A percentile compares a stretch with the other conserved stretches of the same genome.
Conservation (phyloP, 768 basidiomycete genomes). For the Pleurotus cornucopiae region DNA sequence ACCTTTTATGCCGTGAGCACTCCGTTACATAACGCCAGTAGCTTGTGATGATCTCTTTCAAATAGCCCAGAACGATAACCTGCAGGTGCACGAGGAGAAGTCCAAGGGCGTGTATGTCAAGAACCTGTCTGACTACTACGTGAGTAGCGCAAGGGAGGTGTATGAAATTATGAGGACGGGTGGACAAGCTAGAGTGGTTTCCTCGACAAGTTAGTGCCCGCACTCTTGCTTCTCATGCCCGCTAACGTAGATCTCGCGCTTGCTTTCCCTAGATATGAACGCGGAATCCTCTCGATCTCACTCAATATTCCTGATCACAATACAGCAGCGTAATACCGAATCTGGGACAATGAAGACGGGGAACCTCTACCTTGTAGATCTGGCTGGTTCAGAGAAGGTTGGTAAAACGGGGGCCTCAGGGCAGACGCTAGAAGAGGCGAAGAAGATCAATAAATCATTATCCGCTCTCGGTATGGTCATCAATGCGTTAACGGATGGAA, state of each 20-base stretch:
- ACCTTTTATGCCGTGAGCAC: slow-evolving; percentile 88
- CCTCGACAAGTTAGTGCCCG: slow-evolving; percentile 77
- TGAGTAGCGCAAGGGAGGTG: slow-evolving; percentile 90
- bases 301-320: slow-evolving; percentile 97
- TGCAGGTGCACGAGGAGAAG: slow-evolving; percentile 99
- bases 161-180: slow-evolving; percentile 99
- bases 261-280: slow-evolving; percentile 80
- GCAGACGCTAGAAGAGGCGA: slow-evolving; percentile 97
- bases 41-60: slow-evolving; percentile 9
- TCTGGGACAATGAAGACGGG: slow-evolving; percentile 95
- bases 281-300: slow-evolving; percentile 98
- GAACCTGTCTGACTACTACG: slow-evolving; percentile 95
- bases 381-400: slow-evolving; percentile 98
- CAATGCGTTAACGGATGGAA: slow-evolving; percentile 93
- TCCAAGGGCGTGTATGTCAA: slow-evolving; percentile 97
- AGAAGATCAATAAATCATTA: slow-evolving; percentile 99
- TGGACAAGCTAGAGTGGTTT: slow-evolving; percentile 84
- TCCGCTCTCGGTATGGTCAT: slow-evolving; percentile 99
- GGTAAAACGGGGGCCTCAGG: slow-evolving; percentile 99
- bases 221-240: neutral
- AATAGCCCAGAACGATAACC: slow-evolving; percentile 92
- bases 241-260: neutral
- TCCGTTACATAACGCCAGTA: neutral
- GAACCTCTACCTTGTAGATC: slow-evolving; percentile 94
- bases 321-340: slow-evolving; percentile 95